Evolutionary conservation across 441 rosid genomes (phyloP), one percentile per base, ranked within the genome.

Genomic region (Pelargonium citronellum): DNA sequence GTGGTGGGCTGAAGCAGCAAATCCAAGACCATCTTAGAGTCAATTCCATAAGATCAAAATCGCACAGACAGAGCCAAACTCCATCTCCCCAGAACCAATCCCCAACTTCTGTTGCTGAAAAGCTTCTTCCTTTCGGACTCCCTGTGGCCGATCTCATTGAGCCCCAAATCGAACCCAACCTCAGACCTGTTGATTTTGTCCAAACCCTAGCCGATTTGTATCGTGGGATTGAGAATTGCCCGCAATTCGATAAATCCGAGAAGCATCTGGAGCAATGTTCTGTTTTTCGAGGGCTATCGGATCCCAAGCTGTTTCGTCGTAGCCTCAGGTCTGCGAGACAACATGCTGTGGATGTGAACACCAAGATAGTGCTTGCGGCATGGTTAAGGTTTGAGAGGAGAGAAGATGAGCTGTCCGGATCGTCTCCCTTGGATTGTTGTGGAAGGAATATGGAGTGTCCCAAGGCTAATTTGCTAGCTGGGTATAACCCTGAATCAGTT

Each of bases 401-500:
- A 27, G 30, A 27, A 27, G 30, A 27, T 27, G 30, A 27, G 30
- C 30, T 27, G 99, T 17, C 81, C 85, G 0, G 78, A 77, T 9
- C 80, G 30, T 1, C 30, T 27, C 30, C 30, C 30, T 27, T 27
- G 91, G 90, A 88, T 81, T 95, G 97, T 64, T 82, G 84, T 22
- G 97, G 98, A 24, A 83, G 91, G 55, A 95, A 86, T 68, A 49
- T 89, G 47, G 97, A 95, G 73, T 95, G 99, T 60, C 99, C 98
- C 1, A 85, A 76, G 80, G 94, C 98, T 22, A 82, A 84, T 66
- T 77, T 95, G 79, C 80, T 87, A 3, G 15, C 89, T 2, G 95
- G 97, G 55, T 92, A 90, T 24, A 78, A 81, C 69, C 96, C 99
- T 0, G 97, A 87, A 65, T 77, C 88, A 1, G 85, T 80, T 3